Base-by-base conservation (phyloP, 306 rosid genomes). In the Vigna mungo region DNA sequence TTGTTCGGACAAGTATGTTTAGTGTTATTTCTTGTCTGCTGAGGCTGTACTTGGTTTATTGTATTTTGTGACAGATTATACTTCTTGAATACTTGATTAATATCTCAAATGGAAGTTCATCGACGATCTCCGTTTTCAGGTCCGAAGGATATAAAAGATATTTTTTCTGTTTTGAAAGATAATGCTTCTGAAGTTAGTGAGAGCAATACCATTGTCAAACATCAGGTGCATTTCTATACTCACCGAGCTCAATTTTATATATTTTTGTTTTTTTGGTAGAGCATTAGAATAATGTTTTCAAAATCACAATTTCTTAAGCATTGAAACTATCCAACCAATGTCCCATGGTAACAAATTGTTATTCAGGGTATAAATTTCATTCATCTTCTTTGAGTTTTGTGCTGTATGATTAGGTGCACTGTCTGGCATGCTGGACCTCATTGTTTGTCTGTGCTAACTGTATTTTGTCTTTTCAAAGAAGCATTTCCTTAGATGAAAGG, bases 81-180 rank as follows among this genome's bases (percentile, higher is more conserved):
- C 63, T 55, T 75, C 72, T 27, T 70, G 39, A 75, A 27, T 70
- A n/a, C 44, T 79, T 39, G 68, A 46, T 75, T 23, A 36, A 18
- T 48, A 37, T 79, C 44, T 25, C 4, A 16, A 78, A 67, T 79
- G 69, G 66, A 53, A 53, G 27, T 21, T 20, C 20, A 75, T n/a
- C 53, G 12, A 13, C 65, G 63, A 47, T 46, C 53, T 49, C n/a
- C 76, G 16, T 67, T 84, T 84, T 74, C 88, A 95, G 98, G 91
- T 85, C 86, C 92, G 36, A 90, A 90, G 88, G 96, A 95, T 82
- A 86, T 90, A 63, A 89, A 85, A 54, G 96, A 90, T 84, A 77
- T 90, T 14, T 83, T 95, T 81, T 80, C 86, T 34, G 48, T 85
- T 79, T 84, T 90, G 75, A 95, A 95, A 85, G 98, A 95, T 84